Evolutionary conservation across 2,329 filamentous ascomycete species (phyloP).

Genomic region (Acarospora socialis): DNA sequence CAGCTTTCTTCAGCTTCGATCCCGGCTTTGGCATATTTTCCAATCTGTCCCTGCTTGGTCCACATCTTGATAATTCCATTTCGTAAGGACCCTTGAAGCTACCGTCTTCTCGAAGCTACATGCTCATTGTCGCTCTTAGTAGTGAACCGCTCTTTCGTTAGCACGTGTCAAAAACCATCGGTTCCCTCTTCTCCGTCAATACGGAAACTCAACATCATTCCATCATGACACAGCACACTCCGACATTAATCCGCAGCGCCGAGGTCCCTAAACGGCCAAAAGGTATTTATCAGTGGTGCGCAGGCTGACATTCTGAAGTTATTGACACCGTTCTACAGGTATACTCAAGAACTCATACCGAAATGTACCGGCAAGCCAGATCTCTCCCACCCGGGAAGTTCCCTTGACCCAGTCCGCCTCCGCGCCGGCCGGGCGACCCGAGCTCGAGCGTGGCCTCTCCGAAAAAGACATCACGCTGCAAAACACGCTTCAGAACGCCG

Average conservation of each 20-base stretch:
- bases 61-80: no score
- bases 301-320: background rate
- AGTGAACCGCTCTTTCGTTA: no score
- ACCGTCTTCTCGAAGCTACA: no score
- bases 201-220: no score
- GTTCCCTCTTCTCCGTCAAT: no score
- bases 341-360: conserved; percentile 86
- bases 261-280: conserved; percentile 5
- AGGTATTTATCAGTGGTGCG: background rate
- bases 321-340: conserved; percentile 37
- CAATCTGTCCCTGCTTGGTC: no score
- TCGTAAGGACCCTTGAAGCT: no score
- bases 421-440: conserved; percentile 24
- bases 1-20: no score
- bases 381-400: conserved; percentile 27
- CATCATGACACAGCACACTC: no score
- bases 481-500: conserved; percentile 91
- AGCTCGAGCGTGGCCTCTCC: conserved; percentile 38
- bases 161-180: no score
- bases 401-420: conserved; percentile 27
- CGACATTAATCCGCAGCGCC: background rate
- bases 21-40: no score
- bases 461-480: conserved; percentile 84
- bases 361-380: conserved; percentile 39
- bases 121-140: no score